Evolutionary conservation across 2,329 filamentous ascomycete genomes (phyloP), one percentile per base, ranked within the genome.

Genomic region (Thielaviopsis punctulata): DNA sequence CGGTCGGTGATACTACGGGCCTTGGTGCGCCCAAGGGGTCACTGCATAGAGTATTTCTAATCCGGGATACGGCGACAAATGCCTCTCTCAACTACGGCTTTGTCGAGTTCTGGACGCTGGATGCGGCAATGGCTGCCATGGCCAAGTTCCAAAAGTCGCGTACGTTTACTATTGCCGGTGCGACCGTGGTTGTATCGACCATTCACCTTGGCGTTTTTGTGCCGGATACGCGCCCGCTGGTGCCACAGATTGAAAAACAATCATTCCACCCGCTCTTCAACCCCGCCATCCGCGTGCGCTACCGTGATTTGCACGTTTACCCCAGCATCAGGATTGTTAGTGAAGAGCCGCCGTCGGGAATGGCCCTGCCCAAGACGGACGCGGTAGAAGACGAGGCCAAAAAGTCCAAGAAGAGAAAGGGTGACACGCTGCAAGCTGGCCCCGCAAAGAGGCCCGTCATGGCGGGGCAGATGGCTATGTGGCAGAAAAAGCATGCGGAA

Each of bases 141-240:
- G 72, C 75, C 21, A 86, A 86, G 58, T 82, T 83, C 59, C 77
- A 78, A 39, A 81, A 80, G 30, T 78, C 81, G 24, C 77, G 85
- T 10, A 82, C 80, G 48, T 90, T 90, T 60, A 87, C 82, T 2
- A 86, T 92, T 56, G 81, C 80, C 0, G 86, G 82, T 2, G 82
- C 79, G 57, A 76, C 80, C 0, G 82, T 87, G 15, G 72, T 76
- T 10, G 73, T 86, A 22, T 82, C 77, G 44, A 87, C 84, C 58
- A 88, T 89, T 39, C 86, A 92, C 58, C 78, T 84, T n/a, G 86
- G 86, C 4, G 85, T 92, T 2, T 92, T 93, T 60, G 77, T 89
- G 12, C 85, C 84, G 0, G 81, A 84, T 44, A 71, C 83, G 48
- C 75, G 80, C 49, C 71, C 73, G 7, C 54, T 69, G 1, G 71